Evolutionary conservation across 75 land plant species (phyloP).

Genomic region (Sequoiadendron giganteum): DNA sequence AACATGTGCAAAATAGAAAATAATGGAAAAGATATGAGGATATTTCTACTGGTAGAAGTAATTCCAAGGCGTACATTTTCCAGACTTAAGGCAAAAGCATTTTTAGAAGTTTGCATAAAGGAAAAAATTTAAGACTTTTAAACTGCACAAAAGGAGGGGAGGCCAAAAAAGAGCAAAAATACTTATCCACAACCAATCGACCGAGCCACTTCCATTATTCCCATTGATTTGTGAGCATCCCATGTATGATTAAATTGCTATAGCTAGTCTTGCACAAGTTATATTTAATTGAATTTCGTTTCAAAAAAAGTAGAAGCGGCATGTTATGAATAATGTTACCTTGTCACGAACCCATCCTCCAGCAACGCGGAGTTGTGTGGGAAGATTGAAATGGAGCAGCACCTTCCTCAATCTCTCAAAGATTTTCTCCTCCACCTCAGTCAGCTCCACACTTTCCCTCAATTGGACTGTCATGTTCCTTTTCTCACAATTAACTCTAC

Average conservation of each 20-base stretch:
- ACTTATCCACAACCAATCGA: too few species aligned
- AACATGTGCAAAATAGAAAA: not conserved
- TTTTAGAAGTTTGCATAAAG: too few species aligned
- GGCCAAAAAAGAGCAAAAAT: too few species aligned
- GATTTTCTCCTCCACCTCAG: constrained; percentile 62
- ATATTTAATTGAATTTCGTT: not conserved
- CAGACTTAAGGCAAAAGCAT: too few species aligned
- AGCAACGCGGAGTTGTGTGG: constrained; percentile 89
- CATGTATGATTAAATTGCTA: too few species aligned
- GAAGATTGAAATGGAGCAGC: constrained; percentile 58
- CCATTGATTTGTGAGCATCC: not conserved
- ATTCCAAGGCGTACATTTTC: too few species aligned
- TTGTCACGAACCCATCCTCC: constrained; percentile 99
- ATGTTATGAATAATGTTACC: constrained; percentile 33
- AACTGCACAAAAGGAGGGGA: too few species aligned
- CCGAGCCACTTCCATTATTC: too few species aligned
- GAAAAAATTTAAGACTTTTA: too few species aligned
- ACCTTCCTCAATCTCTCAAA: constrained; percentile 58
- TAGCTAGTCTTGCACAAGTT: not conserved
- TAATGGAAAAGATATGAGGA: not conserved
- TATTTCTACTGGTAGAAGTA: too few species aligned
- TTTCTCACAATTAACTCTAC: not conserved
- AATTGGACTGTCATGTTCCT: not conserved
- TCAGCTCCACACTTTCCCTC: constrained; percentile 35
- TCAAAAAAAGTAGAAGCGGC: not conserved